A percentile compares a stretch with the other conserved stretches of the same genome.
These are phyloP conservation scores for Priceomyces medius DNA, from an alignment of 805 yeast species.

Conservation along the genomic window DNA sequence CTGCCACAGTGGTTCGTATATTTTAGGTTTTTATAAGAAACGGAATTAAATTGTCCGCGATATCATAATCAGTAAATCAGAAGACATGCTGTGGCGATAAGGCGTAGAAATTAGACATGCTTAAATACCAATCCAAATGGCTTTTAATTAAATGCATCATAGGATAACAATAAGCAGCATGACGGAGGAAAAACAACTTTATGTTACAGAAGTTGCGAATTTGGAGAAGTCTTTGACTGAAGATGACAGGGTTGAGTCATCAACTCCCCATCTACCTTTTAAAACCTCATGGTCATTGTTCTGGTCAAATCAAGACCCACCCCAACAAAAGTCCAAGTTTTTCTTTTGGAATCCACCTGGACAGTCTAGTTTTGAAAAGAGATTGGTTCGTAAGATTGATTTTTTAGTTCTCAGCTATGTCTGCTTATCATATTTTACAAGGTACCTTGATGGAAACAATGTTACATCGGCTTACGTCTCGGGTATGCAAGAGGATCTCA, in stretches of 20 bases:
- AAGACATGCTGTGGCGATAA: too few relatives aligned
- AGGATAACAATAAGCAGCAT: too few relatives aligned
- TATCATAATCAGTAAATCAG: too few relatives aligned
- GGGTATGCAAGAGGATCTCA: slow-evolving; percentile 61
- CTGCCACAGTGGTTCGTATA: too few relatives aligned
- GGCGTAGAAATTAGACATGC: too few relatives aligned
- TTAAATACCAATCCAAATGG: too few relatives aligned
- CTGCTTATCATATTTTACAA: slow-evolving; percentile 45
- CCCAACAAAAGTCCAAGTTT: background rate
- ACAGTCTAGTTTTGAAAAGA: slow-evolving; percentile 18
- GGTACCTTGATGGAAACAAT: slow-evolving; percentile 54
- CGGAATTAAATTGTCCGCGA: too few relatives aligned
- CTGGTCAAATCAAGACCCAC: background rate
- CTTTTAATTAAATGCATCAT: too few relatives aligned
- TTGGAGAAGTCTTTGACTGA: background rate
- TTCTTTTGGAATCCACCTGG: background rate
- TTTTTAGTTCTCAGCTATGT: slow-evolving; percentile 42
- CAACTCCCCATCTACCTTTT: slow-evolving; percentile 5
- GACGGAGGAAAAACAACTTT: background rate
- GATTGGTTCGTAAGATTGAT: slow-evolving; percentile 35
- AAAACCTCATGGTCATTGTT: background rate
- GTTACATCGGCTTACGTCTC: slow-evolving; percentile 54
- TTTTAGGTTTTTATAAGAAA: too few relatives aligned
- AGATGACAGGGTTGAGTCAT: background rate
- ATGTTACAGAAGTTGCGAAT: background rate